Evolutionary conservation across 345 rosid species (phyloP).

Genomic region (Pugionium dolabratum): DNA sequence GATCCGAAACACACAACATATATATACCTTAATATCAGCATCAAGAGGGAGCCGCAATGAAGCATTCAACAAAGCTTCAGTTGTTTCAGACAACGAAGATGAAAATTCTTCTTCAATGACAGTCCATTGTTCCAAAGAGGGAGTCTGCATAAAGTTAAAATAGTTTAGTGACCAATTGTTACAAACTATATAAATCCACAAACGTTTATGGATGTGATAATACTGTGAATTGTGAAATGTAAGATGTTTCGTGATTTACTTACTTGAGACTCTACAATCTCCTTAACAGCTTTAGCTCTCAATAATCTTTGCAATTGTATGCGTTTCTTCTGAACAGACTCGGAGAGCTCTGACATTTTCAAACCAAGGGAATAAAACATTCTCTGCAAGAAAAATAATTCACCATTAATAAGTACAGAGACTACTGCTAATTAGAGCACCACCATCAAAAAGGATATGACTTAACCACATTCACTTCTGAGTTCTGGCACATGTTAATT

Average conservation of each 20-base stretch:
- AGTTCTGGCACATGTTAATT: too few relatives aligned
- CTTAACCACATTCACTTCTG: conserved; percentile 6
- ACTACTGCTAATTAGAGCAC: conserved; percentile 2
- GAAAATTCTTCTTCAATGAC: conserved; percentile 55
- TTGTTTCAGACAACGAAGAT: conserved; percentile 57
- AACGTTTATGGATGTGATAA: not conserved
- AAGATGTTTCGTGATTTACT: conserved; percentile 19
- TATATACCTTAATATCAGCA: conserved; percentile 61
- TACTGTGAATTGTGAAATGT: not conserved
- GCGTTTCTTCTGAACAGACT: conserved; percentile 64
- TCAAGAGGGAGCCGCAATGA: conserved; percentile 63
- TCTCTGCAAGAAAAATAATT: conserved; percentile 47
- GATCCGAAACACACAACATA: conserved; percentile 24
- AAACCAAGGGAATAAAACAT: conserved; percentile 57
- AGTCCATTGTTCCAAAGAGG: conserved; percentile 72
- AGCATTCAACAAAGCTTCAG: conserved; percentile 59
- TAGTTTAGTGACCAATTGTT: conserved; percentile 1
- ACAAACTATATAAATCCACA: not conserved
- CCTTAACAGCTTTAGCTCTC: conserved; percentile 48
- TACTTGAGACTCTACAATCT: conserved; percentile 73
- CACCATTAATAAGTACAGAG: not conserved
- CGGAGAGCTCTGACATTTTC: conserved; percentile 58
- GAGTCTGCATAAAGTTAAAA: conserved; percentile 52
- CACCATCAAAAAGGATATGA: not conserved
- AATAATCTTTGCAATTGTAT: conserved; percentile 49